Evolutionary conservation across 495 filamentous ascomycete species (phyloP).

Genomic region (Penicillium cataractarum): DNA sequence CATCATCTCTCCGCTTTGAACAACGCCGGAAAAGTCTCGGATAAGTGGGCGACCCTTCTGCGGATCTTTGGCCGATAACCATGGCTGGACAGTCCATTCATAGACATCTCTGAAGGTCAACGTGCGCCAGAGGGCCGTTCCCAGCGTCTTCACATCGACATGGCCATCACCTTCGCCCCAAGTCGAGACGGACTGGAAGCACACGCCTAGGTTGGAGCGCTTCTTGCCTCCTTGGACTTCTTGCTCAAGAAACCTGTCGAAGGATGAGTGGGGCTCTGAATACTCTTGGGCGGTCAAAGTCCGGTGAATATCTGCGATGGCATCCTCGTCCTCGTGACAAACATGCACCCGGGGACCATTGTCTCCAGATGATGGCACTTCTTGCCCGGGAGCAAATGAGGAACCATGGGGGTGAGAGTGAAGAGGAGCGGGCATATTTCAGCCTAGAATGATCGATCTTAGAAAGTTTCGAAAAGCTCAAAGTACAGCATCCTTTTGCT

Average conservation of each 20-base stretch:
- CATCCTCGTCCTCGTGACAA: conserved; percentile 39
- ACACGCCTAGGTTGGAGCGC: conserved; percentile 39
- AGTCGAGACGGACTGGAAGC: conserved; percentile 43
- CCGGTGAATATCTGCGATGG: conserved; percentile 41
- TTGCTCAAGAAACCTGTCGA: conserved; percentile 43
- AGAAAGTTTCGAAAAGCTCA: neutral
- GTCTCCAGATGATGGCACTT: conserved; percentile 17
- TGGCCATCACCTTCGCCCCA: conserved; percentile 41
- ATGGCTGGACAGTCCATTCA: conserved; percentile 45
- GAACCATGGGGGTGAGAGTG: conserved; percentile 30
- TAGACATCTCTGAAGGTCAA: conserved; percentile 42
- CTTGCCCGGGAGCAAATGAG: conserved; percentile 28
- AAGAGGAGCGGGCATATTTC: conserved; percentile 39
- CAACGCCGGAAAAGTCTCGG: conserved; percentile 67
- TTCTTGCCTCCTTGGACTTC: conserved; percentile 38
- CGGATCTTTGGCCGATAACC: conserved; percentile 34
- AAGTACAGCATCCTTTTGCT: conserved; percentile 10
- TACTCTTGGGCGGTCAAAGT: conserved; percentile 35
- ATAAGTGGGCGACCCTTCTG: conserved; percentile 38
- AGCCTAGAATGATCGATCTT: conserved; percentile 10
- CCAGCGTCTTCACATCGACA: conserved; percentile 38
- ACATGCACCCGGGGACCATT: conserved; percentile 35
- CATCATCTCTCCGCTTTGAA: conserved; percentile 74
- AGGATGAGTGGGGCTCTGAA: conserved; percentile 40
- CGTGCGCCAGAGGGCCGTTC: conserved; percentile 41